Conservation (phyloP, 805 yeast genomes). For the Ogataea methanolica region DNA sequence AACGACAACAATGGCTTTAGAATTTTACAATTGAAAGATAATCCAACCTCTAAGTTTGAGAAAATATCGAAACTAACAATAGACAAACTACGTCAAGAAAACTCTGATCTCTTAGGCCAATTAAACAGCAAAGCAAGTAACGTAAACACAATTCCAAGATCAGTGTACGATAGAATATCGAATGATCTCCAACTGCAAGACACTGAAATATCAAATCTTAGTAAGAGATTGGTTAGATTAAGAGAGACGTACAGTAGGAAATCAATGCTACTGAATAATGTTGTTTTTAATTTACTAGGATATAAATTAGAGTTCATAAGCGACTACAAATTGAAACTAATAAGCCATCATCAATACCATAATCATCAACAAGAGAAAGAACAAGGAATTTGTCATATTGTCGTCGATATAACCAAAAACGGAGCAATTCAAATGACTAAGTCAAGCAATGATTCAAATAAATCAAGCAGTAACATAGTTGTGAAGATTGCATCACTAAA, state of each 20-base stretch:
- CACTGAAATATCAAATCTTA: conserved; percentile 40
- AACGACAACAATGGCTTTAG: too few species aligned
- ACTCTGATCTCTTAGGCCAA: conserved; percentile 37
- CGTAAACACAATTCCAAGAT: conserved; percentile 42
- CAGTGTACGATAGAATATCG: conserved; percentile 59
- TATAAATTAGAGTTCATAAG: conserved; percentile 64
- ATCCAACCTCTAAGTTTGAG: conserved; percentile 63
- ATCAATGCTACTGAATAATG: conserved; percentile 65
- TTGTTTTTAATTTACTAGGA: conserved; percentile 66
- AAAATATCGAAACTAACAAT: conserved; percentile 49
- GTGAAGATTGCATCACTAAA: conserved; percentile 28
- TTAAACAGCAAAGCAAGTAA: conserved; percentile 19
- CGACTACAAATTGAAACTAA: conserved; percentile 51
- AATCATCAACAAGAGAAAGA: not conserved
- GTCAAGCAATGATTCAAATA: too few species aligned
- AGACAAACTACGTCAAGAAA: conserved; percentile 52
- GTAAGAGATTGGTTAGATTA: conserved; percentile 49
- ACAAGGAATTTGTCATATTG: conserved; percentile 13
- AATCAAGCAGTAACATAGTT: too few species aligned
- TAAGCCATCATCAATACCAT: conserved; percentile 35
- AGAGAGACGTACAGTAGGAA: conserved; percentile 58
- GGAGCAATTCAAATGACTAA: conserved; percentile 2
- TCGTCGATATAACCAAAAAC: conserved; percentile 13
- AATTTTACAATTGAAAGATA: conserved; percentile 58
- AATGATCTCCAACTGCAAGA: conserved; percentile 48